These are phyloP conservation scores for Moniliophthora roreri DNA, from an alignment of 1,284 basidiomycete species.

Conservation along the genomic window DNA sequence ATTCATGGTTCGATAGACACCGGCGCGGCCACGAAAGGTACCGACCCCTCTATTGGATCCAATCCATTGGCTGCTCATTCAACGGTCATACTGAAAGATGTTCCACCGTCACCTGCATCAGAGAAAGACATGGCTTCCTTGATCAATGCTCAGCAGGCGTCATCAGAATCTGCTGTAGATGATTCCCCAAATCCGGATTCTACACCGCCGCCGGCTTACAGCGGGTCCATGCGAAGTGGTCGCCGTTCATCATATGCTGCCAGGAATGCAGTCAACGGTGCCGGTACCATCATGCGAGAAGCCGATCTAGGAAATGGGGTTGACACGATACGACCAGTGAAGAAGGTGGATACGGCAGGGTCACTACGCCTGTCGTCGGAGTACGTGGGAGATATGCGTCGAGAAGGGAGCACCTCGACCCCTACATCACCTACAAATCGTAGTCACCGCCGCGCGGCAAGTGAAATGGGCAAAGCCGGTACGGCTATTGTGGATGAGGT, in stretches of 20 bases:
- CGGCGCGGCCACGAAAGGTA: slow-evolving; percentile 61
- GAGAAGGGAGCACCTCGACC: slow-evolving; percentile 48
- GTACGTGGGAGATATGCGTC: slow-evolving; percentile 72
- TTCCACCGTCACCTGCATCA: slow-evolving; percentile 23
- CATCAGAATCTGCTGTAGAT: slow-evolving; percentile 30
- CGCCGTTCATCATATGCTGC: slow-evolving; percentile 75
- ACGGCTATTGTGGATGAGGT: slow-evolving; percentile 77
- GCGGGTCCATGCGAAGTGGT: slow-evolving; percentile 50
- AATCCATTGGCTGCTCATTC: slow-evolving; percentile 61
- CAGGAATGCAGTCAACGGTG: slow-evolving; percentile 58
- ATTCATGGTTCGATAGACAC: slow-evolving; percentile 55
- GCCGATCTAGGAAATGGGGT: slow-evolving; percentile 84
- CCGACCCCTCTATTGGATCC: slow-evolving; percentile 55
- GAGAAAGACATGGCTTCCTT: slow-evolving; percentile 44
- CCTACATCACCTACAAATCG: slow-evolving; percentile 48
- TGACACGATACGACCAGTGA: slow-evolving; percentile 89
- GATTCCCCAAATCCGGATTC: slow-evolving; percentile 33
- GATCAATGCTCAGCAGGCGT: slow-evolving; percentile 31
- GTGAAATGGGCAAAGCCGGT: slow-evolving; percentile 68
- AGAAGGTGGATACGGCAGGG: slow-evolving; percentile 81
- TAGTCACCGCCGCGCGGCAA: slow-evolving; percentile 39
- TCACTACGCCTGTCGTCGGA: slow-evolving; percentile 80
- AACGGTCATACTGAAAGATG: slow-evolving; percentile 64
- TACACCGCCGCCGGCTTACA: slow-evolving; percentile 60
- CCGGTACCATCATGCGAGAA: slow-evolving; percentile 77